Evolutionary conservation across 108 stramenopile genomes (phyloP), one percentile per base, ranked within the genome.

Genomic region (Skeletonema costatum): DNA sequence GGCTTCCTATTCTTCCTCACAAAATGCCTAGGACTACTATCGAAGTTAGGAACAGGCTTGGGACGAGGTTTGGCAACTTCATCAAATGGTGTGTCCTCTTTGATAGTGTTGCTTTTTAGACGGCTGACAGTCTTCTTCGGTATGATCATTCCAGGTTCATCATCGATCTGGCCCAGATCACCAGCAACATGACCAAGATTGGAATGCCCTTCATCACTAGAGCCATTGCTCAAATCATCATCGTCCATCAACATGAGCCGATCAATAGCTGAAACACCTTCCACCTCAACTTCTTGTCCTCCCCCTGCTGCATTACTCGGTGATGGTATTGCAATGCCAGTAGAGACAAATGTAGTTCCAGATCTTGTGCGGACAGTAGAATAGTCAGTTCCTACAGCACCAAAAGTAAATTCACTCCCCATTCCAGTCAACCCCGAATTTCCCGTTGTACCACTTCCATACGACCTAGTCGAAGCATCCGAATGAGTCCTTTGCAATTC

Each of bases 71-170:
- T 41, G 3, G 12, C 42, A 32, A 30, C 42, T 63, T 82, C 81
- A 72, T 82, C 81, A 63, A 72, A 82, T 5, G 81, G 81, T 17
- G 64, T 21, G 6, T 76, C 75, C 64, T 72, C 75, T 25, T 66
- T 46, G 59, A 82, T 74, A 4, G 53, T 56, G 9, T 56, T 56
- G 25, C 2, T 56, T 17, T 21, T 56, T 10, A 10, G 53, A 25
- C 25, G 25, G 19, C 25, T 8, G 7, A 56, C 7, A 10, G 53
- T 56, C 53, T 25, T 56, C 42, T 50, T 59, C 14, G 64, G 50
- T 29, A 67, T 61, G 17, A 72, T 68, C 38, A 56, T 56, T 56
- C 70, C 70, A 32, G 60, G 58, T 14, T 71, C 71, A 32, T 17
- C 14, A 14, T 61, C 58, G 12, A 25, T 25, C 25, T 25, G 25